Conservation (phyloP, 2,329 filamentous ascomycete species). For the Hirsutella minnesotensis region DNA sequence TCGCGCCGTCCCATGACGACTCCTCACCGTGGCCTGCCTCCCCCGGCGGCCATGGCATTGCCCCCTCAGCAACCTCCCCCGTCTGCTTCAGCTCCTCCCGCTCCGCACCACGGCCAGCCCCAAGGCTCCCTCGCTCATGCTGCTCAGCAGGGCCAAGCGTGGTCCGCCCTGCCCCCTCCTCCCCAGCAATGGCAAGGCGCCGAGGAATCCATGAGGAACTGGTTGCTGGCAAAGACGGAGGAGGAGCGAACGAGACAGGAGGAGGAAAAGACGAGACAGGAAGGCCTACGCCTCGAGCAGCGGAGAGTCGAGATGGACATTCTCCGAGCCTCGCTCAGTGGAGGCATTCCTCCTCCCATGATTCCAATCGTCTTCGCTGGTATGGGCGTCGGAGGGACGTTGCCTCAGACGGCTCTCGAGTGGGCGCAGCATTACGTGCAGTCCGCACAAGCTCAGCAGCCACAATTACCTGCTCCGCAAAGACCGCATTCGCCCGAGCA, state of each 20-base stretch:
- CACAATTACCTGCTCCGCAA: slow-evolving; percentile 39
- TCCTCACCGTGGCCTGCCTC: slow-evolving; percentile 57
- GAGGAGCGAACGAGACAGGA: too few relatives aligned
- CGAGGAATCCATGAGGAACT: slow-evolving; percentile 60
- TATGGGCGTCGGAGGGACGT: slow-evolving; percentile 47
- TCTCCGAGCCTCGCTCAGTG: slow-evolving; percentile 53
- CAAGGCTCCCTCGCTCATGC: too few relatives aligned
- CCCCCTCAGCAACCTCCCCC: slow-evolving; percentile 31
- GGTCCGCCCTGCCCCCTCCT: slow-evolving; percentile 47
- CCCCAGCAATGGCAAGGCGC: slow-evolving; percentile 55
- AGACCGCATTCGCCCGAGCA: slow-evolving; percentile 38
- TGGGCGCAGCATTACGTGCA: slow-evolving; percentile 57
- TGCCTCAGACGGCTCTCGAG: slow-evolving; percentile 51
- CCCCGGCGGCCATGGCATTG: slow-evolving; percentile 53
- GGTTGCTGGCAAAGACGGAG: slow-evolving; percentile 60
- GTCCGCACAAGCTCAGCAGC: slow-evolving; percentile 33
- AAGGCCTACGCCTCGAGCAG: slow-evolving; percentile 58
- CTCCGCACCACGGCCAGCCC: slow-evolving; percentile 15
- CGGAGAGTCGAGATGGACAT: slow-evolving; percentile 63
- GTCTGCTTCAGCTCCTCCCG: slow-evolving; percentile 12
- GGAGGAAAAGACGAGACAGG: slow-evolving; percentile 57
- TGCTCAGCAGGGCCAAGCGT: too few relatives aligned
- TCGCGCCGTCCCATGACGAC: slow-evolving; percentile 51
- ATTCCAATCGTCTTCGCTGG: slow-evolving; percentile 65
- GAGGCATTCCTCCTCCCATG: slow-evolving; percentile 62